Conservation (phyloP, 108 stramenopile species). For the Aureococcus anophagefferens region DNA sequence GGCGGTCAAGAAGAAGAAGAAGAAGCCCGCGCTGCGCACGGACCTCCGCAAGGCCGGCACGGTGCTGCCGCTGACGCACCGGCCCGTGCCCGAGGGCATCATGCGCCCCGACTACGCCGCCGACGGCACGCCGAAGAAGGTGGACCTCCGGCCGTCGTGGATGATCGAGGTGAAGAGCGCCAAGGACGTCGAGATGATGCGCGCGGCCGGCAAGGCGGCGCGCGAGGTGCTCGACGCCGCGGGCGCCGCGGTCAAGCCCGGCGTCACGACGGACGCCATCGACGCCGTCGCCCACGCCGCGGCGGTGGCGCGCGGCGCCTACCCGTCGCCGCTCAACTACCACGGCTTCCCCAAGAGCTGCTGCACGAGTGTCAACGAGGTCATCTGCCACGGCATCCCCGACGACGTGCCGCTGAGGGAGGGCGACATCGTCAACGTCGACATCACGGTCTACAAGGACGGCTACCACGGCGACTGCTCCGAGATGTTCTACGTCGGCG, state of each 20-base stretch:
- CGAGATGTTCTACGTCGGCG: conserved; percentile 92
- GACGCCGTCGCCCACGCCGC: conserved; percentile 82
- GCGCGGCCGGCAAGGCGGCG: conserved; percentile 66
- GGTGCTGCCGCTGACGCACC: too few species aligned
- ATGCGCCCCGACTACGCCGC: conserved; percentile 63
- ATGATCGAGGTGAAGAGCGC: conserved; percentile 75
- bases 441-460: conserved; percentile 79
- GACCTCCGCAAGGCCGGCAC: too few species aligned
- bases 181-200: conserved; percentile 82
- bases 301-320: conserved; percentile 57
- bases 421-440: conserved; percentile 91
- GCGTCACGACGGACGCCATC: conserved; percentile 84
- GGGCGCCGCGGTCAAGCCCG: conserved; percentile 62
- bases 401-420: conserved; percentile 67
- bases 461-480: conserved; percentile 96
- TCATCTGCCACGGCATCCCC: conserved; percentile 98
- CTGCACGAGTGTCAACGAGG: conserved; percentile 96
- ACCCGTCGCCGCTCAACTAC: conserved; percentile 94
- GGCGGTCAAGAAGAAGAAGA: too few species aligned
- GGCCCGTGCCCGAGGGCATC: conserved; percentile 15
- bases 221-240: conserved; percentile 84
- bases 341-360: conserved; percentile 93
- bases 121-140: conserved; percentile 39
- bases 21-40: too few species aligned
- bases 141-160: conserved; percentile 38